Evolutionary conservation across 139 green algal species (phyloP).

Genomic region (Chlorella sorokiniana): DNA sequence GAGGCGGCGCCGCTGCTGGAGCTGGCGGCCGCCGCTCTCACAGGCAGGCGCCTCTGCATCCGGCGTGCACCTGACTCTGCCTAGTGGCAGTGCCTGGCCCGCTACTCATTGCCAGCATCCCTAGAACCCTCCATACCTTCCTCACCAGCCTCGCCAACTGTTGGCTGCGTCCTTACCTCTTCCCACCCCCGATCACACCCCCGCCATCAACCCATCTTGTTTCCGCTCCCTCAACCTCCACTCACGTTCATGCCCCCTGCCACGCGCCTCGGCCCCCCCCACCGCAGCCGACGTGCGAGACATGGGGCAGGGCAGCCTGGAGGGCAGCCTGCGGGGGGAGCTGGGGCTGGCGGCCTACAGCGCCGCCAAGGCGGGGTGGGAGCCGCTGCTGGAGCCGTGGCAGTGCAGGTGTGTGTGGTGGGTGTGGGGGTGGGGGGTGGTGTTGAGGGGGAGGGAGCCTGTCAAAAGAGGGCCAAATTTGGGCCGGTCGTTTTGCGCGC

Average conservation of each 20-base stretch:
- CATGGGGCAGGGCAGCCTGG: neutral
- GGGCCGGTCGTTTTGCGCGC: too few relatives aligned
- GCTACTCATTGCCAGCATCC: too few relatives aligned
- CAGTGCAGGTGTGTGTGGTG: constrained; percentile 52
- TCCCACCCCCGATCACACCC: too few relatives aligned
- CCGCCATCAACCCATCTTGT: too few relatives aligned
- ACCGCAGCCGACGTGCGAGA: constrained; percentile 11
- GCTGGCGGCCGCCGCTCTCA: constrained; percentile 11
- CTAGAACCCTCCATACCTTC: too few relatives aligned
- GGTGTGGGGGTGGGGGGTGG: too few relatives aligned
- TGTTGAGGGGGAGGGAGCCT: too few relatives aligned
- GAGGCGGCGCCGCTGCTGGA: constrained; percentile 10
- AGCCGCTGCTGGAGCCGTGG: constrained; percentile 80
- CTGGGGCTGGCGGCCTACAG: constrained; percentile 64
- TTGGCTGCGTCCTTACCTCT: too few relatives aligned
- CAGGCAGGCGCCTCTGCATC: neutral
- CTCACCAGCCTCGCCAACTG: too few relatives aligned
- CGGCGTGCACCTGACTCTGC: too few relatives aligned
- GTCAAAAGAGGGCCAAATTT: too few relatives aligned
- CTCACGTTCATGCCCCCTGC: neutral
- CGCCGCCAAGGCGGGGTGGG: constrained; percentile 67
- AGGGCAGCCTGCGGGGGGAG: neutral
- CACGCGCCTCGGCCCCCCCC: neutral
- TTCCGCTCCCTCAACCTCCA: neutral
- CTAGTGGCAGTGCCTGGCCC: too few relatives aligned